phyloP scores from a whole-genome alignment of 2,329 filamentous ascomycete species.

The Aureobasidium sp. region DNA sequence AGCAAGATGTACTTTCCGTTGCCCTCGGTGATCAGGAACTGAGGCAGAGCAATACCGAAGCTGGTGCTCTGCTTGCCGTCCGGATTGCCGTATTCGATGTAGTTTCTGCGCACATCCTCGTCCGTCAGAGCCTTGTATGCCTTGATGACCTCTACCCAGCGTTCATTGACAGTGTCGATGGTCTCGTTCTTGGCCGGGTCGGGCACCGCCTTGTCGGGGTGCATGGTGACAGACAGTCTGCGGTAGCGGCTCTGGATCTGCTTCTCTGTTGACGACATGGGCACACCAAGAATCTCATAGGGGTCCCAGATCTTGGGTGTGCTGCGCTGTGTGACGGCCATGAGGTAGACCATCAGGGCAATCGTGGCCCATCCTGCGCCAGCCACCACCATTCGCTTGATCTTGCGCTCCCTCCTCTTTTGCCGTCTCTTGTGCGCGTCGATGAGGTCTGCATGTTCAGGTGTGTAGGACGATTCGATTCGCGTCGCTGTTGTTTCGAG shows the following conservation, averaged over 20 bases:
- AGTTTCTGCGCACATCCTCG: conserved; percentile 96
- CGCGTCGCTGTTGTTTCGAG: conserved; percentile 73
- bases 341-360: conserved; percentile 86
- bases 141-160: conserved; percentile 93
- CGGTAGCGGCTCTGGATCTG: conserved; percentile 90
- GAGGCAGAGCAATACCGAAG: conserved; percentile 91
- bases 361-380: conserved; percentile 75
- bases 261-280: conserved; percentile 79
- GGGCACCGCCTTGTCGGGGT: conserved; percentile 86
- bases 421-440: conserved; percentile 76
- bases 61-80: conserved; percentile 98
- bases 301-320: conserved; percentile 85
- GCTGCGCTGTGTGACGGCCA: conserved; percentile 66
- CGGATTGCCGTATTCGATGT: conserved; percentile 88
- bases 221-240: conserved; percentile 73
- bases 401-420: conserved; percentile 78
- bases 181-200: conserved; percentile 87
- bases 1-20: conserved; percentile 93
- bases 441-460: conserved; percentile 76
- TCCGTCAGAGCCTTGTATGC: conserved; percentile 97
- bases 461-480: conserved; percentile 74
- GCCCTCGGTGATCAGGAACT: conserved; percentile 85
- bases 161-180: conserved; percentile 70
- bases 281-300: conserved; percentile 85
- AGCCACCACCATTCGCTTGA: conserved; percentile 76